phyloP scores from a whole-genome alignment of 106 monocot species.

The Allium cepa region DNA sequence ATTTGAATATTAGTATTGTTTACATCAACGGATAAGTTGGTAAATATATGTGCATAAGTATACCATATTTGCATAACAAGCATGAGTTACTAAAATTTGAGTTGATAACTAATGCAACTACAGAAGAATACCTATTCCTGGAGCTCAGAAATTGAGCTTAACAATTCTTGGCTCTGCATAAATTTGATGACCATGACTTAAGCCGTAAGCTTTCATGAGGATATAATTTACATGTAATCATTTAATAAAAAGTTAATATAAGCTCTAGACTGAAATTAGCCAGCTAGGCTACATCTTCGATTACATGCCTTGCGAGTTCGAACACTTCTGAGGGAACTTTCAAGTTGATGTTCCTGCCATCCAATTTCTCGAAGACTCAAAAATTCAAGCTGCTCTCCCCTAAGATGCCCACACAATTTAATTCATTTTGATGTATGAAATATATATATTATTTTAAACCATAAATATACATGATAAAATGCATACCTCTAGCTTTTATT shows the following conservation, averaged over 20 bases:
- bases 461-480: slow-evolving; percentile 2
- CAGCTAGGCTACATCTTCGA: neutral
- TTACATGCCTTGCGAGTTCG: slow-evolving; percentile 49
- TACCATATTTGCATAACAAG: too few relatives aligned
- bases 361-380: slow-evolving; percentile 46
- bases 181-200: neutral
- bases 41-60: too few relatives aligned
- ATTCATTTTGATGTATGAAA: neutral
- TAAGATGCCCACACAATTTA: slow-evolving; percentile 30
- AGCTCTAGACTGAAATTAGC: too few relatives aligned
- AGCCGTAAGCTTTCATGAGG: too few relatives aligned
- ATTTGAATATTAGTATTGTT: too few relatives aligned
- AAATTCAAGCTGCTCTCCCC: slow-evolving; percentile 49
- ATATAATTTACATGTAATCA: too few relatives aligned
- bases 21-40: too few relatives aligned
- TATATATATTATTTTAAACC: neutral
- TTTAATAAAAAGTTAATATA: too few relatives aligned
- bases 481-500: slow-evolving; percentile 46
- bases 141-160: slow-evolving; percentile 40
- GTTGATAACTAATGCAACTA: too few relatives aligned
- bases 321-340: slow-evolving; percentile 44
- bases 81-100: too few relatives aligned
- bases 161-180: slow-evolving; percentile 42
- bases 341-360: slow-evolving; percentile 52
- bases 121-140: slow-evolving; percentile 34